These are phyloP conservation scores for Nymphaea thermarum DNA, from an alignment of 164 flowering plant genomes.

Conservation along the genomic window DNA sequence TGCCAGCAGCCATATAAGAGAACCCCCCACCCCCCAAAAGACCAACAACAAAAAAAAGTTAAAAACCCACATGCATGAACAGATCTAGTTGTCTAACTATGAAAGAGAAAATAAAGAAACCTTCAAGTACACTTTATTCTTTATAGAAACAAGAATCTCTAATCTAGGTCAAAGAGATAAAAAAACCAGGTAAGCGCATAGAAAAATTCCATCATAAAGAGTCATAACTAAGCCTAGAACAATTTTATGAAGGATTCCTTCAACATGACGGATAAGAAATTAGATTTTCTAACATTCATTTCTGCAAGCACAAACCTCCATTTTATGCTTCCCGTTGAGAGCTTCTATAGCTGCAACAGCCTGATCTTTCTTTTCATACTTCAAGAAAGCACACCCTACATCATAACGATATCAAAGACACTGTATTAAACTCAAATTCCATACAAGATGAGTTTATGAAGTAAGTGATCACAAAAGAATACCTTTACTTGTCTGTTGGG, in stretches of 20 bases:
- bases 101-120: too few species aligned
- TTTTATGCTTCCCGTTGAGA: constrained; percentile 81
- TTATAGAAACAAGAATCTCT: too few species aligned
- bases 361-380: constrained; percentile 91
- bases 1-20: too few species aligned
- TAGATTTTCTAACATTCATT: background rate
- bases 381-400: constrained; percentile 91
- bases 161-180: too few species aligned
- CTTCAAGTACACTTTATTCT: too few species aligned
- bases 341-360: constrained; percentile 90
- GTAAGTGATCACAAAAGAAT: constrained; percentile 1
- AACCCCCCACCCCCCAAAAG: too few species aligned
- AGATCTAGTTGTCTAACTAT: too few species aligned
- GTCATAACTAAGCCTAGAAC: background rate
- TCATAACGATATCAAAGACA: constrained; percentile 2
- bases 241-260: background rate
- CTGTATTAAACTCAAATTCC: background rate
- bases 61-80: too few species aligned
- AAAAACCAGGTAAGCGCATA: too few species aligned
- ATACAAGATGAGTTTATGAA: background rate
- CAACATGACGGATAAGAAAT: background rate
- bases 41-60: too few species aligned
- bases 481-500: constrained; percentile 98
- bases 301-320: constrained; percentile 61
- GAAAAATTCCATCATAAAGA: background rate